Percentiles rank a stretch among this genome's conserved stretches.
Evolutionary conservation across 2,329 filamentous ascomycete genomes (phyloP).

Genomic region (Fusarium camptoceras): DNA sequence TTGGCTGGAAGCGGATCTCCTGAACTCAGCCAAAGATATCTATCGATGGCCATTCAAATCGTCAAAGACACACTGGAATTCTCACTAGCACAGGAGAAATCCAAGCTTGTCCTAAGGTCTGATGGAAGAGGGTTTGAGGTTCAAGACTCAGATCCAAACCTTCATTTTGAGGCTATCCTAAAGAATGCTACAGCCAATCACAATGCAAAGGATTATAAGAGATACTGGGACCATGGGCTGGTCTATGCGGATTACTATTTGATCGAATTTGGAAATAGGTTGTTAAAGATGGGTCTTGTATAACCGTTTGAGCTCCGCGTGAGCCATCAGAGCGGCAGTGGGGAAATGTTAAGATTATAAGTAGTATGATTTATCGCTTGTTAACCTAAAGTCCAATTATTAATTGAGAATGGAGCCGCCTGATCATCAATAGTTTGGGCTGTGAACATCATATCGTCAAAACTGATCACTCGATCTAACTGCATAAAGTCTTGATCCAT

Average conservation of each 20-base stretch:
- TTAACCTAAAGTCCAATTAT: conserved; percentile 19
- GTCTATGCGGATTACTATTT: conserved; percentile 64
- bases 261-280: conserved; percentile 47
- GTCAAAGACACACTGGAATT: conserved; percentile 49
- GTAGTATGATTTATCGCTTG: too few relatives aligned
- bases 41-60: conserved; percentile 46
- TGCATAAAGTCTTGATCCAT: conserved; percentile 51
- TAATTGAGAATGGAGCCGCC: conserved; percentile 1
- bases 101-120: not conserved
- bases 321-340: not conserved
- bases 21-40: conserved; percentile 40
- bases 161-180: conserved; percentile 49
- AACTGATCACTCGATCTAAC: conserved; percentile 51
- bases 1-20: conserved; percentile 35
- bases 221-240: conserved; percentile 55
- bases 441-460: conserved; percentile 53
- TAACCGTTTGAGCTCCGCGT: not conserved
- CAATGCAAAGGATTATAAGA: conserved; percentile 47
- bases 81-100: conserved; percentile 39
- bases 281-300: conserved; percentile 29
- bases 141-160: not conserved
- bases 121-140: conserved; percentile 3
- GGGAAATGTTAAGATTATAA: not conserved
- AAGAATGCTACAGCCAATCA: conserved; percentile 52
- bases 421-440: conserved; percentile 33